Base-by-base conservation (phyloP, 176 grass and related monocot genomes). In the Thalia dealbata region DNA sequence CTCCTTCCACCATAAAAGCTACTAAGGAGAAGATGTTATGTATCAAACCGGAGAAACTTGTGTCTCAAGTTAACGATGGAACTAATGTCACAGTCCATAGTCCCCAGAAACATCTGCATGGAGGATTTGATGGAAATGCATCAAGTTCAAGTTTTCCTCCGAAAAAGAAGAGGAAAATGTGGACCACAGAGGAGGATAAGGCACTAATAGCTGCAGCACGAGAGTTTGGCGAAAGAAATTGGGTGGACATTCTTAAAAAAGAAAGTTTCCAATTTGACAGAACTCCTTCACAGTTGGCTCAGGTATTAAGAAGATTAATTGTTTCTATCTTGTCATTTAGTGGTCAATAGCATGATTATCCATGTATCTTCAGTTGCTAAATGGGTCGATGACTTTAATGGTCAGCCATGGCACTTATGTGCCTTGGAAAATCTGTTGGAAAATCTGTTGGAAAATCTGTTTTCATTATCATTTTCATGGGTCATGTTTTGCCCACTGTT, bases 181-280 rank as follows among this genome's bases (percentile, higher is more conserved):
- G 92, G 92, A 85, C 88, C 66, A 89, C 87, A 85, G 88, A 96
- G 67, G 92, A 96, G 84, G 88, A 96, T 81, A 70, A 52, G 3
- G 82, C 91, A 24, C 64, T 96, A 81, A 84, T 52, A 10, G 63
- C 79, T 75, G 84, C 74, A 42, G 92, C 91, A 22, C 74, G 77
- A 50, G 89, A 87, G 67, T 81, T 64, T 77, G 92, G 92, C 52
- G 92, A 96, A 82, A 81, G 88, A 76, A 96, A 96, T 54, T 96
- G 92, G 92, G 18, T 63, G 22, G 70, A 69, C 19, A 83, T 91
- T 82, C 26, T 89, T 13, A 38, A 38, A 38, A 54, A 83, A 72
- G 83, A 75, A 64, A 73, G 76, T 71, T 89, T 76, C 76, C 91
- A 79, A 50, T 77, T 86, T 71, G 82, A 91, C 67, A 78, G 92